These are phyloP conservation scores for Aspergillus pseudotamarii DNA, from an alignment of 2,329 filamentous ascomycete genomes.

Conservation along the genomic window DNA sequence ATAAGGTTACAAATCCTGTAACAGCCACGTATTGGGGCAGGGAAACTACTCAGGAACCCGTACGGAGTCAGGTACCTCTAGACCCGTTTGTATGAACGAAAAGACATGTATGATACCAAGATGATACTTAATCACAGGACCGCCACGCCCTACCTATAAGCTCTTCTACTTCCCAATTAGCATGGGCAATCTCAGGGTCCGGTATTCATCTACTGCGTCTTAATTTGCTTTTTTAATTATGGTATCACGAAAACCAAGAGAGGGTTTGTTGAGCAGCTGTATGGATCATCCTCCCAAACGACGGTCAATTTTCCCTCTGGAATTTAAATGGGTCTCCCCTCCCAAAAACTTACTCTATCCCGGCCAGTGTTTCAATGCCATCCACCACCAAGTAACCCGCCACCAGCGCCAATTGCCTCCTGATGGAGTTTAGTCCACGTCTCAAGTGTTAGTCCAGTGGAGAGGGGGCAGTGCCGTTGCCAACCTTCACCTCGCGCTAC, in stretches of 20 bases:
- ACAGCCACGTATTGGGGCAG: background rate
- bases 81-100: background rate
- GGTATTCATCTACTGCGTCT: background rate
- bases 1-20: background rate
- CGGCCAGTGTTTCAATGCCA: slow-evolving; percentile 29
- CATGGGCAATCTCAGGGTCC: background rate
- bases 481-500: slow-evolving; percentile 3
- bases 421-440: background rate
- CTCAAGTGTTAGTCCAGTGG: background rate
- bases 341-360: slow-evolving; percentile 14
- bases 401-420: slow-evolving; percentile 13
- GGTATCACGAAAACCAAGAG: background rate
- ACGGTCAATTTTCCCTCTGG: slow-evolving; percentile 1
- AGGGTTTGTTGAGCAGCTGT: background rate
- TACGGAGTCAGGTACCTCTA: background rate
- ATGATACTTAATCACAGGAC: background rate
- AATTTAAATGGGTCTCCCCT: background rate
- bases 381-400: slow-evolving; percentile 8
- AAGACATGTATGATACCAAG: background rate
- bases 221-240: background rate
- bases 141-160: background rate
- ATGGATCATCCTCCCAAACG: slow-evolving; percentile 1
- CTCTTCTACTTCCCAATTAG: background rate
- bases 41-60: background rate
- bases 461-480: slow-evolving; percentile 4